Percentiles rank a stretch among this genome's conserved stretches.
phyloP scores from a whole-genome alignment of 2,329 filamentous ascomycete genomes.

The Drechslerella dactyloides region DNA sequence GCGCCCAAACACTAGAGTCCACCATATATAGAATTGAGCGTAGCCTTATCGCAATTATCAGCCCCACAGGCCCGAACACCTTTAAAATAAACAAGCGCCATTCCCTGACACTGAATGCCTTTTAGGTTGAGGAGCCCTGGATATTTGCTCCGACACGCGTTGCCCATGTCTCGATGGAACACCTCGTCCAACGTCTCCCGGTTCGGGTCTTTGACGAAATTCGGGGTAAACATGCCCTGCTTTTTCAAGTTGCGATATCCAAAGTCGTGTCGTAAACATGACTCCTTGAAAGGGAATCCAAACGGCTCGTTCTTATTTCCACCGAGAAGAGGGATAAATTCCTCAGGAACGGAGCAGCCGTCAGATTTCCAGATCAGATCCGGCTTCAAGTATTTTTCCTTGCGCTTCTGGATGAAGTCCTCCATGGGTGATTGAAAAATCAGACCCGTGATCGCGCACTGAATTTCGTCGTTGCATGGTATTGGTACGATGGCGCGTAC shows the following conservation, averaged over 20 bases:
- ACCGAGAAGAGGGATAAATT: slow-evolving; percentile 11
- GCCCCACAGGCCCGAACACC: too few relatives aligned
- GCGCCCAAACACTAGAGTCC: too few relatives aligned
- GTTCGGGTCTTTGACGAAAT: slow-evolving; percentile 60
- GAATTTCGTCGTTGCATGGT: slow-evolving; percentile 8
- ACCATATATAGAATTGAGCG: too few relatives aligned
- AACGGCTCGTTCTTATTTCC: slow-evolving; percentile 30
- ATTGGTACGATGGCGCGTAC: neutral
- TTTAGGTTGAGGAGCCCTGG: too few relatives aligned
- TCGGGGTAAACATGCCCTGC: slow-evolving; percentile 58
- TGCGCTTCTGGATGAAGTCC: slow-evolving; percentile 13
- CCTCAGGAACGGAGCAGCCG: slow-evolving; percentile 29
- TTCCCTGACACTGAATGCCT: neutral
- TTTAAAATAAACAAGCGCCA: too few relatives aligned
- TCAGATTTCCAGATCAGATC: slow-evolving; percentile 26
- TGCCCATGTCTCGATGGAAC: slow-evolving; percentile 56
- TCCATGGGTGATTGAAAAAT: slow-evolving; percentile 11
- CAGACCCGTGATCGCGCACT: slow-evolving; percentile 21
- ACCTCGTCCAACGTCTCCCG: slow-evolving; percentile 62
- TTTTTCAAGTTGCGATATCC: slow-evolving; percentile 62
- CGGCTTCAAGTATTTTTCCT: slow-evolving; percentile 13
- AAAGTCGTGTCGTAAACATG: slow-evolving; percentile 66
- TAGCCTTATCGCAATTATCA: too few relatives aligned
- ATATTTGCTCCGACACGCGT: slow-evolving; percentile 10
- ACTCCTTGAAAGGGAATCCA: slow-evolving; percentile 27